These are phyloP conservation scores for Euphorbia corollata DNA, from an alignment of 441 rosid species.

Conservation along the genomic window DNA sequence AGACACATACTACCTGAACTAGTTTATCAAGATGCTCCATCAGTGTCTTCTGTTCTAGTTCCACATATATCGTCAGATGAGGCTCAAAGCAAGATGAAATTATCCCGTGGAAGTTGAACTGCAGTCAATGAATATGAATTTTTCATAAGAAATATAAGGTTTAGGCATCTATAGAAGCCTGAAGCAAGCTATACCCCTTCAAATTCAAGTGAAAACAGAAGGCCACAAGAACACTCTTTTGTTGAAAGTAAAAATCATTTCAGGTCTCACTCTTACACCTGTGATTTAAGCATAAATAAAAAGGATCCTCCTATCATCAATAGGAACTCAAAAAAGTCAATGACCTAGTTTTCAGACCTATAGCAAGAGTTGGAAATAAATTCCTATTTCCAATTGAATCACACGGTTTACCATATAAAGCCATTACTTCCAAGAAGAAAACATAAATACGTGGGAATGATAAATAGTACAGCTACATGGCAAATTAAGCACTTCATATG, in stretches of 20 bases:
- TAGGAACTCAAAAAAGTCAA: background rate
- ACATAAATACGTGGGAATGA: conserved; percentile 1
- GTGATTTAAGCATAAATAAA: background rate
- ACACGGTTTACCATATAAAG: background rate
- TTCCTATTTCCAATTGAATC: conserved; percentile 1
- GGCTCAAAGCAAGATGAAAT: conserved; percentile 98
- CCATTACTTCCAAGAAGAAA: background rate
- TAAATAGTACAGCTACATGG: conserved; percentile 1
- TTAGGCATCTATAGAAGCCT: conserved; percentile 9
- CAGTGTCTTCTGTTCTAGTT: conserved; percentile 94
- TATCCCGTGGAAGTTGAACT: conserved; percentile 98
- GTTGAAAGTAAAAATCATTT: background rate
- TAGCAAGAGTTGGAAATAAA: conserved; percentile 7
- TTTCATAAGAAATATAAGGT: conserved; percentile 2
- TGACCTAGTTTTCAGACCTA: background rate
- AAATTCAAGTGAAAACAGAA: conserved; percentile 1
- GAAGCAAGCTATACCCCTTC: conserved; percentile 11
- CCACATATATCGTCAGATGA: conserved; percentile 77
- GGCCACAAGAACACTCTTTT: background rate
- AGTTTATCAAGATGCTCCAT: conserved; percentile 97
- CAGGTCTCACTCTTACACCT: background rate
- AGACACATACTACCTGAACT: conserved; percentile 58
- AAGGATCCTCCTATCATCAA: conserved; percentile 4
- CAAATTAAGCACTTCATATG: background rate
- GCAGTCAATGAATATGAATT: conserved; percentile 28